These are phyloP conservation scores for Ustilago trichophora DNA, from an alignment of 1,284 basidiomycete species.

Conservation along the genomic window DNA sequence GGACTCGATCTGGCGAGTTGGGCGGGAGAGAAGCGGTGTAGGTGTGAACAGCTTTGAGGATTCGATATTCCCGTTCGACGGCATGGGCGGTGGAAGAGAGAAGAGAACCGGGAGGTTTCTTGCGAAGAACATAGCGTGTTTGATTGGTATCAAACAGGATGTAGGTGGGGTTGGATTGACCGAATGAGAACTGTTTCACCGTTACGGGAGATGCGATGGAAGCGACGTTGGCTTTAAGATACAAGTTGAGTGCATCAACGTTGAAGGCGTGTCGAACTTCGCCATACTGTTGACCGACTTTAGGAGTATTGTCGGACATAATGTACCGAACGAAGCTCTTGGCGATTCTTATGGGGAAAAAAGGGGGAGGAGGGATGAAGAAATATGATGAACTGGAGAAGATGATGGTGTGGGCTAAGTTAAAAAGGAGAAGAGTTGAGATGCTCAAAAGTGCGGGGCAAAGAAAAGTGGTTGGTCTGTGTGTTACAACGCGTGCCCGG, in stretches of 20 bases:
- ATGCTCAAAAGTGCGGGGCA: conserved; percentile 4
- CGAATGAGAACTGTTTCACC: conserved; percentile 86
- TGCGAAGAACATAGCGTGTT: conserved; percentile 83
- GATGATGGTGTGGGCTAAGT: background rate
- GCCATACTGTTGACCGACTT: conserved; percentile 53
- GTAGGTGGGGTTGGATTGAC: conserved; percentile 88
- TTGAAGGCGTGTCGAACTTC: conserved; percentile 51
- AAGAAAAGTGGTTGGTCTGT: conserved; percentile 2
- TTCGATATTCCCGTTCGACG: conserved; percentile 87
- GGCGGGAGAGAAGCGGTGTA: conserved; percentile 29
- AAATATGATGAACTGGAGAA: background rate
- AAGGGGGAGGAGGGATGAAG: background rate
- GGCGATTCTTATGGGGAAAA: background rate
- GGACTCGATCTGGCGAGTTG: conserved; percentile 70
- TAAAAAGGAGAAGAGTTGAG: background rate
- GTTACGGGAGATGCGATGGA: conserved; percentile 75
- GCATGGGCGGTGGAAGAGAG: conserved; percentile 90
- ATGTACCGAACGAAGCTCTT: too few species aligned
- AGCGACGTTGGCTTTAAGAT: conserved; percentile 73
- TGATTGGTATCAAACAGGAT: conserved; percentile 74
- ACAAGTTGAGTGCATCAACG: conserved; percentile 67
- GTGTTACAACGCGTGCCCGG: background rate
- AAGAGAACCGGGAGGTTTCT: conserved; percentile 89
- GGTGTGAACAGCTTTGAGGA: conserved; percentile 73
- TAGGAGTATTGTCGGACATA: too few species aligned